Conservation (phyloP, 2,329 filamentous ascomycete genomes). For the Atkinsonella hypoxylon region DNA sequence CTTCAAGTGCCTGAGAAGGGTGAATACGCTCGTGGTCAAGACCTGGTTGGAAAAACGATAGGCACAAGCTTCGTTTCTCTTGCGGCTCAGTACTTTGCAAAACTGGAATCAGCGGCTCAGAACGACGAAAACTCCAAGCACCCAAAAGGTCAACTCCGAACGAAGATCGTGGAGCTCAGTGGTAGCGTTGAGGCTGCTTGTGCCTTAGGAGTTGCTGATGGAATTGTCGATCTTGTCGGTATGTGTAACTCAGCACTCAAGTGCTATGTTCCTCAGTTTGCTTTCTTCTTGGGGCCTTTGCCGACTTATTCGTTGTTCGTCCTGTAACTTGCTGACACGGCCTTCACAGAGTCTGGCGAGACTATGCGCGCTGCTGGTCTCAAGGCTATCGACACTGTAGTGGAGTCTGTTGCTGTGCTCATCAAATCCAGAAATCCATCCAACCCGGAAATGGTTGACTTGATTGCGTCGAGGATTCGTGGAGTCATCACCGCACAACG, state of each 20-base stretch:
- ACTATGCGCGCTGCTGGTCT: constrained; percentile 95
- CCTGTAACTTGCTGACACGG: constrained; percentile 8
- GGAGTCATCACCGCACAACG: constrained; percentile 93
- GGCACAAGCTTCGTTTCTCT: constrained; percentile 91
- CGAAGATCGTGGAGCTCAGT: constrained; percentile 86
- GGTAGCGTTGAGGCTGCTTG: constrained; percentile 97
- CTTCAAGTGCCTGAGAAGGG: constrained; percentile 94
- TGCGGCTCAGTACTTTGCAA: constrained; percentile 70
- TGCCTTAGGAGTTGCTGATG: constrained; percentile 87
- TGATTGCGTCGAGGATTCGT: constrained; percentile 76
- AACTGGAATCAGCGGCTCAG: constrained; percentile 49
- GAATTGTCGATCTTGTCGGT: constrained; percentile 96
- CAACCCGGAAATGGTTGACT: constrained; percentile 66
- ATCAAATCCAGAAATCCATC: constrained; percentile 82
- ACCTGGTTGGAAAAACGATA: constrained; percentile 84
- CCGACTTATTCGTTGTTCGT: background rate
- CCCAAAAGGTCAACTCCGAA: constrained; percentile 48
- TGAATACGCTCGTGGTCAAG: constrained; percentile 51
- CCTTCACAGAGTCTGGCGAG: constrained; percentile 71
- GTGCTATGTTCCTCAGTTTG: no score
- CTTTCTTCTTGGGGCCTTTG: no score
- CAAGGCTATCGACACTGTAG: constrained; percentile 86
- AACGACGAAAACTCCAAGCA: constrained; percentile 26
- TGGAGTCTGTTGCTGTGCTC: constrained; percentile 76
- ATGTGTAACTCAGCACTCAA: constrained; percentile 19